Conservation (phyloP, 2,329 filamentous ascomycete species). For the Fusarium mexicanum region DNA sequence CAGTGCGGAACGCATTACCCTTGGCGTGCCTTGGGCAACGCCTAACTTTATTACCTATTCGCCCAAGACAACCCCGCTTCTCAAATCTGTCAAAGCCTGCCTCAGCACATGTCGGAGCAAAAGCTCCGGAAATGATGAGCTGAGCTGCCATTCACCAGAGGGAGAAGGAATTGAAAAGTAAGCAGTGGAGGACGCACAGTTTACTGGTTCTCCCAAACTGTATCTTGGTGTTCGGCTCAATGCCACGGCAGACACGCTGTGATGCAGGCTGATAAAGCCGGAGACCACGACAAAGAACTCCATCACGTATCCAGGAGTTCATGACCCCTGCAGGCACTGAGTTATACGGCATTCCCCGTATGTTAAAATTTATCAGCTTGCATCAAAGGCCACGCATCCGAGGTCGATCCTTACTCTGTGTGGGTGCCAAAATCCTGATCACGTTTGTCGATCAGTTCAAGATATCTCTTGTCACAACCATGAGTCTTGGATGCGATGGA, state of each 20-base stretch:
- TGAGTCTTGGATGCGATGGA: not conserved
- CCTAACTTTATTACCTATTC: not conserved
- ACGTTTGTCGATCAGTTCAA: constrained; percentile 10
- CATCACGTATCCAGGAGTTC: not conserved
- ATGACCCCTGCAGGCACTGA: not conserved
- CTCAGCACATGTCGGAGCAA: not conserved
- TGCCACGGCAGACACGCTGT: not conserved
- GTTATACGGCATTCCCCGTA: not conserved
- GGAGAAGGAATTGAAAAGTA: not conserved
- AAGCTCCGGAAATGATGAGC: constrained; percentile 7
- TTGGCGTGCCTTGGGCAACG: not conserved
- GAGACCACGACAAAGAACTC: not conserved
- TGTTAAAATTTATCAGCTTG: not conserved
- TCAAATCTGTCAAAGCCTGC: not conserved
- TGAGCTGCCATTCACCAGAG: not conserved
- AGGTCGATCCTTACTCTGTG: constrained; percentile 16
- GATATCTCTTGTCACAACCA: not conserved
- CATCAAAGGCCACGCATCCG: not conserved
- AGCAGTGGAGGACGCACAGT: not conserved
- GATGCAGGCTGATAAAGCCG: not conserved
- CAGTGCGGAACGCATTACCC: not conserved
- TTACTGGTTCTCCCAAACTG: not conserved
- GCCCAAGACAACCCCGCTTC: not conserved
- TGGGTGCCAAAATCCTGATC: not conserved
- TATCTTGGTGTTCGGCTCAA: not conserved